Percentiles rank a stretch among this genome's conserved stretches.
phyloP scores from a whole-genome alignment of 2,329 filamentous ascomycete species.

The Aspergillus sp. region DNA sequence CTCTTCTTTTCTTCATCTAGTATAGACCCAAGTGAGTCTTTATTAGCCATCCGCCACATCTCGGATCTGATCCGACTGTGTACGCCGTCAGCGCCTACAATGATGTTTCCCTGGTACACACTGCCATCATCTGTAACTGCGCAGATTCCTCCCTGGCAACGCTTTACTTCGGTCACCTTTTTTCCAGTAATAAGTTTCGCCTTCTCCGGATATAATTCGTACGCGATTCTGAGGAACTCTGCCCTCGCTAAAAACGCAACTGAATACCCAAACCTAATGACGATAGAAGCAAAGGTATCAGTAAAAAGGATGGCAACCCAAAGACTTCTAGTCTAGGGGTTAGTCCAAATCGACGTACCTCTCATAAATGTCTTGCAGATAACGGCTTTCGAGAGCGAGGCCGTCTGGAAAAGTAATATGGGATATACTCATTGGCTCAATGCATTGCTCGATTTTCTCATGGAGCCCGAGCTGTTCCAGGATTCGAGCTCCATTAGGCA shows the following conservation, averaged over 20 bases:
- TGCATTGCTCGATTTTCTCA: conserved; percentile 13
- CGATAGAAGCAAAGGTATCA: background rate
- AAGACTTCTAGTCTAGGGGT: background rate
- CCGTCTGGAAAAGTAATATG: conserved; percentile 15
- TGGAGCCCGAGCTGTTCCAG: conserved; percentile 18
- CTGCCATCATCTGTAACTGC: background rate
- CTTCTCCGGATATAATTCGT: conserved; percentile 28
- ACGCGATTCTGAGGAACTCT: conserved; percentile 24
- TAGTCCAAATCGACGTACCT: background rate
- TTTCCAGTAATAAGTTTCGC: conserved; percentile 28
- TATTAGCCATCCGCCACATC: conserved; percentile 30
- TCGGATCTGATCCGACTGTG: conserved; percentile 17
- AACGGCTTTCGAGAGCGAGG: conserved; percentile 1
- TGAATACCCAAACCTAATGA: conserved; percentile 19
- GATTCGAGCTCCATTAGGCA: conserved; percentile 21
- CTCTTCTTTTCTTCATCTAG: conserved; percentile 11
- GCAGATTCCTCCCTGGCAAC: conserved; percentile 21
- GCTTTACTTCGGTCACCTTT: conserved; percentile 28
- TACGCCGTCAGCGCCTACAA: conserved; percentile 1
- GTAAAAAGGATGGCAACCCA: background rate
- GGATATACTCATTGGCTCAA: conserved; percentile 15
- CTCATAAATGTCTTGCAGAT: conserved; percentile 11
- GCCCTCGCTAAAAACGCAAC: conserved; percentile 19
- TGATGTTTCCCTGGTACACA: background rate
- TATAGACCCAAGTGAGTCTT: background rate